Conservation (phyloP, 2,329 filamentous ascomycete genomes). For the Colletotrichum liaoningense region DNA sequence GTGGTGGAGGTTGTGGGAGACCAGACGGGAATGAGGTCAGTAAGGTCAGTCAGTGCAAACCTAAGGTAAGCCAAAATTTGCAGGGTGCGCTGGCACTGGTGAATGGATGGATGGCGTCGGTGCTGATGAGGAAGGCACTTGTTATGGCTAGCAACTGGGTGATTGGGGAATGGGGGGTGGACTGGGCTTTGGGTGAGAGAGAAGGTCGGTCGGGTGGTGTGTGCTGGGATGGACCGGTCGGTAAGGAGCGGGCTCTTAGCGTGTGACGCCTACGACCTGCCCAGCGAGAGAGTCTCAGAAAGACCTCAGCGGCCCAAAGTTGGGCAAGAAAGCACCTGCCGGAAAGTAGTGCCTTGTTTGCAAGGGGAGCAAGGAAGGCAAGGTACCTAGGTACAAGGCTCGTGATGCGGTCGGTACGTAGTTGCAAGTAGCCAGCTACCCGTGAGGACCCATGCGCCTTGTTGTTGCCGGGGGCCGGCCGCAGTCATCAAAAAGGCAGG, state of each 20-base stretch:
- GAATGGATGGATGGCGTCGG: background rate
- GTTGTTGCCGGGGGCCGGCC: background rate
- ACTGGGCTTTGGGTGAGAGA: background rate
- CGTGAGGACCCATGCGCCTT: background rate
- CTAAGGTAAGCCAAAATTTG: slow-evolving; percentile 20
- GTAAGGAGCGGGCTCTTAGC: slow-evolving; percentile 23
- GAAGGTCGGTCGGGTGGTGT: slow-evolving; percentile 5
- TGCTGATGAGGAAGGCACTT: slow-evolving; percentile 11
- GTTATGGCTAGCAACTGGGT: slow-evolving; percentile 2
- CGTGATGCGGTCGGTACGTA: background rate
- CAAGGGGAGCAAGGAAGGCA: background rate
- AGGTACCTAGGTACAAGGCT: background rate
- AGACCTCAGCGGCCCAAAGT: slow-evolving; percentile 16
- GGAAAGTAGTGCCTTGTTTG: slow-evolving; percentile 22
- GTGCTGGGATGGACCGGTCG: slow-evolving; percentile 27
- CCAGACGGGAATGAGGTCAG: slow-evolving; percentile 35
- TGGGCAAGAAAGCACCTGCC: slow-evolving; percentile 18
- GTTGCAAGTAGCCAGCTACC: background rate
- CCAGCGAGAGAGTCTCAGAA: slow-evolving; percentile 25
- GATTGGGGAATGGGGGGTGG: background rate
- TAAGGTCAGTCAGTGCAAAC: slow-evolving; percentile 26
- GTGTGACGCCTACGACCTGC: slow-evolving; percentile 28
- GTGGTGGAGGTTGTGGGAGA: slow-evolving; percentile 26
- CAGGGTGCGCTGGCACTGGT: slow-evolving; percentile 28
- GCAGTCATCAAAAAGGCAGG: background rate